Evolutionary conservation across 2,329 filamentous ascomycete genomes (phyloP).

Genomic region (Ceratocystis huliohia): DNA sequence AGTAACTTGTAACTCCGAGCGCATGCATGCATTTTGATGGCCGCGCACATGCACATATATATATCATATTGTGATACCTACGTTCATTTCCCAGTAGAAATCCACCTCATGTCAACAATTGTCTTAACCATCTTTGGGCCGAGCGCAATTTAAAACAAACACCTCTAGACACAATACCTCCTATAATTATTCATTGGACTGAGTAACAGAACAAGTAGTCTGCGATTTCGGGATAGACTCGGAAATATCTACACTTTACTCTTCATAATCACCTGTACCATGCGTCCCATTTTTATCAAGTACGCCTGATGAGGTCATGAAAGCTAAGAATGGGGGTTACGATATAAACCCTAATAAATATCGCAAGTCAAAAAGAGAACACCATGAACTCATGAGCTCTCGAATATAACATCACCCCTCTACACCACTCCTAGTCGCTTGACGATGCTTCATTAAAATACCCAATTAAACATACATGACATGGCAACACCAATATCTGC

Average conservation of each 20-base stretch:
- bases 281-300: too few relatives aligned
- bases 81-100: background rate
- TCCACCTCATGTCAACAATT: background rate
- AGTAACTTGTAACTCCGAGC: background rate
- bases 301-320: too few relatives aligned
- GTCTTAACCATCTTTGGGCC: background rate
- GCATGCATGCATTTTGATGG: background rate
- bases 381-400: too few relatives aligned
- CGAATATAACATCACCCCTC: too few relatives aligned
- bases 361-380: too few relatives aligned
- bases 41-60: background rate
- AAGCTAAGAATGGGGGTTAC: too few relatives aligned
- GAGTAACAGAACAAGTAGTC: background rate
- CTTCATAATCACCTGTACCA: background rate
- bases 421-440: too few relatives aligned
- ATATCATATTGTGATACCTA: background rate
- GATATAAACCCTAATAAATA: too few relatives aligned
- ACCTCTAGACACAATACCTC: background rate
- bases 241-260: background rate
- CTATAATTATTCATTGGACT: background rate
- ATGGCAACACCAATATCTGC: too few relatives aligned
- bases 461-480: too few relatives aligned
- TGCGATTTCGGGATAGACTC: background rate
- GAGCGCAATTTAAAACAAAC: background rate
- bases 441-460: too few relatives aligned